Base-by-base conservation (phyloP, 768 basidiomycete species). In the Pulveroboletus sp. region DNA sequence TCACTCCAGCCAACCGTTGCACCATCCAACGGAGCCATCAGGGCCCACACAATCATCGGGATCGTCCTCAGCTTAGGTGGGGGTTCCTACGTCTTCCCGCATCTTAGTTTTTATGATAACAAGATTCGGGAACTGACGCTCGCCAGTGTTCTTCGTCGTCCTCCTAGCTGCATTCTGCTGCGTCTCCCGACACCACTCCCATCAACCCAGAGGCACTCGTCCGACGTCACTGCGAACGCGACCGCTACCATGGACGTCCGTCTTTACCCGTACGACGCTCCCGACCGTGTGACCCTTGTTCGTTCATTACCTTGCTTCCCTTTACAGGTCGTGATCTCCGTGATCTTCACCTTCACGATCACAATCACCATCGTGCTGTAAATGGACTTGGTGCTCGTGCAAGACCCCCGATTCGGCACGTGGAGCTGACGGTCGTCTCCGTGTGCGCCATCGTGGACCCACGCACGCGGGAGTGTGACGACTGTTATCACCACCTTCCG, bases 1-100 rank as follows among this genome's bases (percentile, higher is more conserved):
- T 6, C 30, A 10, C 5, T 18, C n/a, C 46, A 30, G 14, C 17
- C 45, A 17, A 21, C 24, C 11, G 0, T 14, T 3, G 15, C 26
- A 18, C 8, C 55, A 4, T 14, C 55, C 2, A 24, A 5, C 5
- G 50, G 41, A 18, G 10, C 42, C 6, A 48, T 60, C 2, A 52
- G 60, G 32, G 26, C 21, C 17, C 12, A 28, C 17, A 62, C 61
- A 0, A 48, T 62, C 18, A 0, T 46, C 2, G 49, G 39, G 1
- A 55, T 57, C 27, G 46, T 57, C 27, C 14, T 60, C 6, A 49
- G 61, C 11, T 15, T 57, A 31, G 49, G 61, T 62, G 37, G 14
- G 58, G 47, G 18, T 42, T 14, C 0, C 7, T 2, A 8, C 49
- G 32, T 41, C 17, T n/a, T n/a, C 28, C 24, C 5, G 7, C 26